Percentiles rank a stretch among this genome's conserved stretches.
These are phyloP conservation scores for Parascedosporium putredinis DNA, from an alignment of 2,329 filamentous ascomycete genomes.

Conservation along the genomic window DNA sequence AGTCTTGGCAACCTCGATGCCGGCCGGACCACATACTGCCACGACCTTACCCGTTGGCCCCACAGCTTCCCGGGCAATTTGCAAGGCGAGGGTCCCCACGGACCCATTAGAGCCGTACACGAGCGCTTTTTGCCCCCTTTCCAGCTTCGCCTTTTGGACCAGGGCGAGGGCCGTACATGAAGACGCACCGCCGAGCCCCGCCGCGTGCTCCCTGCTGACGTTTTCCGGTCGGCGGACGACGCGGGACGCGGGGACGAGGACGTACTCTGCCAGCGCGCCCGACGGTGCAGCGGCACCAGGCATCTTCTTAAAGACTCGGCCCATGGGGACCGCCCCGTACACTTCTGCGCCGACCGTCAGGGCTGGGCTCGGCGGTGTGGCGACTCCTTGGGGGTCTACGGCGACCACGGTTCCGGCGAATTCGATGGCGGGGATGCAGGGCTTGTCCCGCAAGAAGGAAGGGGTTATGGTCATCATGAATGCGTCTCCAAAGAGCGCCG, in stretches of 20 bases:
- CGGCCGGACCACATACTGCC: not conserved
- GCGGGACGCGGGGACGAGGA: not conserved
- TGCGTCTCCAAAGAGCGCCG: not conserved
- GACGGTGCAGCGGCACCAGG: conserved; percentile 1
- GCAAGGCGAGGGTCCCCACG: not conserved
- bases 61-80: not conserved
- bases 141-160: not conserved
- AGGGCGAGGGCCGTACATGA: not conserved
- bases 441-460: not conserved
- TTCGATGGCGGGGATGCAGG: not conserved
- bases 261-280: not conserved
- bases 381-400: not conserved
- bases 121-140: not conserved
- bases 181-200: not conserved
- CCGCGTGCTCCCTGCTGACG: not conserved
- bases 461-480: not conserved
- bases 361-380: not conserved
- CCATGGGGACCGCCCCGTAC: not conserved
- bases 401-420: not conserved
- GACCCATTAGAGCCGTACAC: not conserved
- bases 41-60: not conserved
- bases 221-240: not conserved
- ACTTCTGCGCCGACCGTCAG: not conserved
- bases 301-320: not conserved
- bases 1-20: not conserved